Percentiles rank a stretch among this genome's conserved stretches.
These are phyloP conservation scores for Tremella mesenterica DNA, from an alignment of 768 basidiomycete genomes.

Conservation along the genomic window DNA sequence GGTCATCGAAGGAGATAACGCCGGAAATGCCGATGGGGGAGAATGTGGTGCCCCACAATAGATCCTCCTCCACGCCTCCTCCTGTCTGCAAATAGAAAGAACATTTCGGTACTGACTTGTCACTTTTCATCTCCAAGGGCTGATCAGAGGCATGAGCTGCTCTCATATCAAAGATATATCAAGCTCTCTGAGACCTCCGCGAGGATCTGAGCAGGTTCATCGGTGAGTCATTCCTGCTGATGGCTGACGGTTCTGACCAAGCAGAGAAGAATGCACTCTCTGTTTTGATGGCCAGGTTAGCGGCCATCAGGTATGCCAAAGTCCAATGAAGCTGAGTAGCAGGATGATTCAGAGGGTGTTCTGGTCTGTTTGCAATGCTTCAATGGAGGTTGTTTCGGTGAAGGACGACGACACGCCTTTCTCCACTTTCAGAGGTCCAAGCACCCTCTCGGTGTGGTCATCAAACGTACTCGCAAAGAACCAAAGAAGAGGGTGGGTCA, in stretches of 20 bases:
- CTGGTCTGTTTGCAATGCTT: slow-evolving; percentile 89
- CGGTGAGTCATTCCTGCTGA: slow-evolving; percentile 14
- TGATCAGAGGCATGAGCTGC: slow-evolving; percentile 17
- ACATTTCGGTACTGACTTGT: background rate
- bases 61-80: too few relatives aligned
- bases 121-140: background rate
- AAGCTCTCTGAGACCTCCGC: slow-evolving; percentile 16
- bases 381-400: slow-evolving; percentile 73
- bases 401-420: slow-evolving; percentile 59
- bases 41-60: too few relatives aligned
- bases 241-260: slow-evolving; percentile 5
- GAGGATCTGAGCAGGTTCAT: slow-evolving; percentile 29
- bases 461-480: slow-evolving; percentile 64
- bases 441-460: slow-evolving; percentile 69
- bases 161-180: slow-evolving; percentile 14
- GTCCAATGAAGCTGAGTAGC: slow-evolving; percentile 5
- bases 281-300: slow-evolving; percentile 88
- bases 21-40: too few relatives aligned
- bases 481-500: slow-evolving; percentile 58
- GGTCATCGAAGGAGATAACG: too few relatives aligned
- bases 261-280: slow-evolving; percentile 88
- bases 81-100: too few relatives aligned
- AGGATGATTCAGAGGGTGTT: slow-evolving; percentile 68
- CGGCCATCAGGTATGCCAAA: background rate
- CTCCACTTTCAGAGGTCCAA: slow-evolving; percentile 64